phyloP scores from a whole-genome alignment of 805 yeast genomes.

The Hermanozyma aechmeae region DNA sequence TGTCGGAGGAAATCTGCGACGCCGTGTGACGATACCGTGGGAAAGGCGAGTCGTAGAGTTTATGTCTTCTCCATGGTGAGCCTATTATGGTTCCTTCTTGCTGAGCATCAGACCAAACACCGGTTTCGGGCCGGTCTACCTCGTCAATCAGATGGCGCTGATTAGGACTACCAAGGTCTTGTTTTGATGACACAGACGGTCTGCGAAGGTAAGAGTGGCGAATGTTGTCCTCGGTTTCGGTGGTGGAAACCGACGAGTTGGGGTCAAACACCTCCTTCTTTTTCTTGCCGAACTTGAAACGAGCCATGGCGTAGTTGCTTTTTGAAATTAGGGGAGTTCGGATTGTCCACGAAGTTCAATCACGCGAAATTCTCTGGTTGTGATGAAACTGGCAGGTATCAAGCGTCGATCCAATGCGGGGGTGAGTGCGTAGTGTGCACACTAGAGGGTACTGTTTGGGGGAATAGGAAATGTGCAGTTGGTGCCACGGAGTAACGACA shows the following conservation, averaged over 20 bases:
- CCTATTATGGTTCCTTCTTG: no score
- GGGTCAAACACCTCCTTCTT: slow-evolving; percentile 24
- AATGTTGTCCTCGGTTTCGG: slow-evolving; percentile 2
- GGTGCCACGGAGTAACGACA: neutral
- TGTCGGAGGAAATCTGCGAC: slow-evolving; percentile 54
- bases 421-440: neutral
- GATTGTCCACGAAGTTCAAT: neutral
- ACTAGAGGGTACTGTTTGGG: neutral
- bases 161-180: no score
- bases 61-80: slow-evolving; percentile 66
- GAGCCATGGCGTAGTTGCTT: slow-evolving; percentile 45
- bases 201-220: slow-evolving; percentile 8
- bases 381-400: neutral
- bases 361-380: neutral
- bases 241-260: slow-evolving; percentile 9
- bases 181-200: slow-evolving; percentile 7
- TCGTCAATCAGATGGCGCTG: no score
- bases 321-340: neutral
- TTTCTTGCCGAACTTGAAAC: slow-evolving; percentile 49
- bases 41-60: slow-evolving; percentile 69
- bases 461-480: neutral
- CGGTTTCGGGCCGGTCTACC: no score
- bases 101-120: no score
- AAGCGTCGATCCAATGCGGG: neutral
- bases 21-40: slow-evolving; percentile 93